Conservation (phyloP, 345 rosid species). For the Bruguiera gymnorhiza region DNA sequence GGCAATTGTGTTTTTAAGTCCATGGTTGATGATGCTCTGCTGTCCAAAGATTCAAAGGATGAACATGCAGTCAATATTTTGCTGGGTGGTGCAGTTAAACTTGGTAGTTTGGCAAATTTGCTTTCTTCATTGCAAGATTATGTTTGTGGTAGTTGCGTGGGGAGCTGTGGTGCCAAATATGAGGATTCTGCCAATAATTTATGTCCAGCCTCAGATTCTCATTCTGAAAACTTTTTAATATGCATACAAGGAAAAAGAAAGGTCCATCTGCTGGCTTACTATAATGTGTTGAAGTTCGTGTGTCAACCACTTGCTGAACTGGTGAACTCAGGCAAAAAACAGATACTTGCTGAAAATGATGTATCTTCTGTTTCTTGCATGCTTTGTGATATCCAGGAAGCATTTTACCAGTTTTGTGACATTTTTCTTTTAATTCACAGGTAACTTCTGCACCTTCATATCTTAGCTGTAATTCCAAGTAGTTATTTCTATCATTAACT, state of each 20-base stretch:
- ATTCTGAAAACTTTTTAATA: constrained; percentile 20
- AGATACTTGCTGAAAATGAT: constrained; percentile 45
- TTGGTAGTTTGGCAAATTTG: constrained; percentile 41
- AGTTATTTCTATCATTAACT: too few species aligned
- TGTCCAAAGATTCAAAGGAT: constrained; percentile 33
- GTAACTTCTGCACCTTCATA: constrained; percentile 28
- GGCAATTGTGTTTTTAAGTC: constrained; percentile 30
- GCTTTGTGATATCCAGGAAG: constrained; percentile 51
- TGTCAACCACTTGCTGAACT: constrained; percentile 76
- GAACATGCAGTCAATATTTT: constrained; percentile 37
- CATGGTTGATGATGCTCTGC: constrained; percentile 27
- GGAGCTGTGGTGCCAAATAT: constrained; percentile 17
- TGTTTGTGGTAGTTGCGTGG: constrained; percentile 36
- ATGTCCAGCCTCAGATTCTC: constrained; percentile 25
- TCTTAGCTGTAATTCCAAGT: constrained; percentile 3
- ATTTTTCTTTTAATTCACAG: constrained; percentile 42
- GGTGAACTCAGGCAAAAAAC: constrained; percentile 54
- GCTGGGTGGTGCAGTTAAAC: constrained; percentile 39
- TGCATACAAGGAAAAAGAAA: constrained; percentile 29
- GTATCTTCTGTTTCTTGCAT: constrained; percentile 34
- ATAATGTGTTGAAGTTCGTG: constrained; percentile 63
- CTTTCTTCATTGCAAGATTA: constrained; percentile 43
- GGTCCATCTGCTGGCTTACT: constrained; percentile 41
- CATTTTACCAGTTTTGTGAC: constrained; percentile 51
- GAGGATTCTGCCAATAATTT: constrained; percentile 20